These are phyloP conservation scores for Aureobasidium sp. DNA, from an alignment of 2,329 filamentous ascomycete species.

Conservation along the genomic window DNA sequence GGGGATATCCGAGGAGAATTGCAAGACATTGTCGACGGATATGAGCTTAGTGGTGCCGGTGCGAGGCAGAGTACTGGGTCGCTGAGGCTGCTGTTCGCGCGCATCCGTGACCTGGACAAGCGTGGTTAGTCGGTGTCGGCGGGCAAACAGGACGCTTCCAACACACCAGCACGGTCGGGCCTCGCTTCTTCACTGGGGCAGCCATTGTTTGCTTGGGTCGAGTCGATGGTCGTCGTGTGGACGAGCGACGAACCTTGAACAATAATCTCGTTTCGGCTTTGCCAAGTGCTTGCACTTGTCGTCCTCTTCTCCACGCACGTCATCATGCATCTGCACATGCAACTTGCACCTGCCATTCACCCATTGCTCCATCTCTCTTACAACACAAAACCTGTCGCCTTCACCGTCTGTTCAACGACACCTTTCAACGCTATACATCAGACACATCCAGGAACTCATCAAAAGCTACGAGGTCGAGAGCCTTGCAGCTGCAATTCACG, in stretches of 20 bases:
- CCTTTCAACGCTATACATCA: neutral
- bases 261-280: constrained; percentile 3
- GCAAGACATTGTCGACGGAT: constrained; percentile 86
- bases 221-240: neutral
- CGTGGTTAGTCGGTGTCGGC: neutral
- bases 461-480: neutral
- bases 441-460: neutral
- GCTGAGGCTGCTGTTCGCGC: constrained; percentile 39
- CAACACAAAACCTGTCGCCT: constrained; percentile 16
- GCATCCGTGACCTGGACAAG: constrained; percentile 49
- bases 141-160: too few relatives aligned
- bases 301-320: constrained; percentile 5
- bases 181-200: constrained; percentile 25
- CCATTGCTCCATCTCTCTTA: neutral
- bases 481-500: neutral
- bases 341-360: neutral
- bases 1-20: constrained; percentile 89
- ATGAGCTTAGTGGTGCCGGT: constrained; percentile 60
- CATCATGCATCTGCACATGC: neutral
- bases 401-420: neutral
- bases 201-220: constrained; percentile 6
- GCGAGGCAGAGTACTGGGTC: constrained; percentile 31
- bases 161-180: constrained; percentile 38
- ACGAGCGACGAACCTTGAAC: neutral
- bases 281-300: constrained; percentile 10